Evolutionary conservation across 1,284 basidiomycete genomes (phyloP).

Genomic region (Boletus austroedulis): DNA sequence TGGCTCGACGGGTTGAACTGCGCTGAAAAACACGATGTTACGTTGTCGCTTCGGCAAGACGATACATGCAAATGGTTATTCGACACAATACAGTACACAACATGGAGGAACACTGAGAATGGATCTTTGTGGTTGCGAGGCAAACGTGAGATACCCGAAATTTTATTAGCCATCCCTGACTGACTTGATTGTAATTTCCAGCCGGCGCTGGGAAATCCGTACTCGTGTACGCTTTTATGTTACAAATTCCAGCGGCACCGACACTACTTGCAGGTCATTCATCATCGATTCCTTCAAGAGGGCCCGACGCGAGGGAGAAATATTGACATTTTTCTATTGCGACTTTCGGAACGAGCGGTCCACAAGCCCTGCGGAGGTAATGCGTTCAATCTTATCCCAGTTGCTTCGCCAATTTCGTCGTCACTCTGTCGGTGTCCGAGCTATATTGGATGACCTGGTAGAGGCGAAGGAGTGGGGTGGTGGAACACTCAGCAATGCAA

Average conservation of each 20-base stretch:
- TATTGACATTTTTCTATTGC: not conserved
- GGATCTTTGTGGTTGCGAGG: too few species aligned
- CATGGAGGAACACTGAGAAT: too few species aligned
- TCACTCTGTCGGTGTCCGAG: not conserved
- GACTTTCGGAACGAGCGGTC: not conserved
- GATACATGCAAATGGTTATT: too few species aligned
- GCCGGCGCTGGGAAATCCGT: too few species aligned
- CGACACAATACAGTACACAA: too few species aligned
- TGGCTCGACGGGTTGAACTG: not conserved
- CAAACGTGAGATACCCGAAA: too few species aligned
- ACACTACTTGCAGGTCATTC: too few species aligned
- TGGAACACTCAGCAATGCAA: not conserved
- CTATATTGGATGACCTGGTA: not conserved
- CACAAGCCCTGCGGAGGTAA: not conserved
- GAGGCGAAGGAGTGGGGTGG: not conserved
- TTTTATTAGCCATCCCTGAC: not conserved
- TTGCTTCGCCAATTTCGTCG: not conserved
- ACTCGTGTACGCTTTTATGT: too few species aligned
- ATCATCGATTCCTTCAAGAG: too few species aligned
- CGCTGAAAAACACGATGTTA: not conserved
- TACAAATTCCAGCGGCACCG: too few species aligned
- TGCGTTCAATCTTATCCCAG: constrained; percentile 1
- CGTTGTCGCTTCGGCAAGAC: not conserved
- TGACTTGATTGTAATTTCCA: not conserved
- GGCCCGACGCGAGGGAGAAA: too few species aligned